These are phyloP conservation scores for Xylaria flabelliformis DNA, from an alignment of 495 filamentous ascomycete genomes.

Conservation along the genomic window DNA sequence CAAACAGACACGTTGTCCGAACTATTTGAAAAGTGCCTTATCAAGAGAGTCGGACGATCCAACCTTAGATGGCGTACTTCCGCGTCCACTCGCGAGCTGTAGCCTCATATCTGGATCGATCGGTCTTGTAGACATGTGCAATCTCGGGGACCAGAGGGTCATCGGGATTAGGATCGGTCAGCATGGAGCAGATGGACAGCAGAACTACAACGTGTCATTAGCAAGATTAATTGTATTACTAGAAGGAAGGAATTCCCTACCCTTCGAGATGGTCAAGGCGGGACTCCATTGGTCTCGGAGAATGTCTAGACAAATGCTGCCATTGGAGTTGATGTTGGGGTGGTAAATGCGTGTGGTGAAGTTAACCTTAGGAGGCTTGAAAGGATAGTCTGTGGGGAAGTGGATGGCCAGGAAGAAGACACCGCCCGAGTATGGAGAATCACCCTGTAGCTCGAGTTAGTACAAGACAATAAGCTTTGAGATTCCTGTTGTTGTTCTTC, in stretches of 20 bases:
- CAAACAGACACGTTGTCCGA: not conserved
- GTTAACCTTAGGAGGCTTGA: conserved; percentile 99
- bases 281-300: conserved; percentile 99
- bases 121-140: conserved; percentile 99
- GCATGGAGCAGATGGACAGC: conserved; percentile 99
- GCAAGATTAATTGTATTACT: not conserved
- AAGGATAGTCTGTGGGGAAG: conserved; percentile 99
- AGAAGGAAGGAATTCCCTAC: conserved; percentile 55
- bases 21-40: not conserved
- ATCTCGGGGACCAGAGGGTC: conserved; percentile 98
- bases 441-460: conserved; percentile 63
- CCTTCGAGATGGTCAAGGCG: conserved; percentile 97
- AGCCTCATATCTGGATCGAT: conserved; percentile 91
- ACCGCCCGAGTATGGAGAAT: conserved; percentile 95
- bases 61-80: conserved; percentile 87
- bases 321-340: conserved; percentile 99
- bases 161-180: conserved; percentile 98
- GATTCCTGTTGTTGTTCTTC: not conserved
- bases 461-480: conserved; percentile 22
- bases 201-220: conserved; percentile 66
- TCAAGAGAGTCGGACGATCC: conserved; percentile 26
- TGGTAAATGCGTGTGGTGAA: conserved; percentile 99
- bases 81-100: conserved; percentile 98
- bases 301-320: conserved; percentile 98
- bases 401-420: conserved; percentile 98